Evolutionary conservation across 768 basidiomycete species (phyloP).

Genomic region (Erythrobasidium yunnanense): DNA sequence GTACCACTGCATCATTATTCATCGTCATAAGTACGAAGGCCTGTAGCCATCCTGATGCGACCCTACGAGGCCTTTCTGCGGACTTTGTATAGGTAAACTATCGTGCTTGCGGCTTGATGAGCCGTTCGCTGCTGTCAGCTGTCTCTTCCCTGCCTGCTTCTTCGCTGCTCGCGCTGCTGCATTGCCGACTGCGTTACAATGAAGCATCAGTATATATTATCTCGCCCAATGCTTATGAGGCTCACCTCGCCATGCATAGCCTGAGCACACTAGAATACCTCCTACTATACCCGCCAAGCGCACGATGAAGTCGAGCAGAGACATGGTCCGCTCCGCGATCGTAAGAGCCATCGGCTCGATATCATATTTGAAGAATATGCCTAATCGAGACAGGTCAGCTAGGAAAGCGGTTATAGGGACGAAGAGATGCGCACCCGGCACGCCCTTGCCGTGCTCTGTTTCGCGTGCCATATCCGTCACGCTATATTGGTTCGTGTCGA

Average conservation of each 20-base stretch:
- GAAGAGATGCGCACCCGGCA: conserved; percentile 46
- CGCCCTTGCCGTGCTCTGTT: conserved; percentile 61
- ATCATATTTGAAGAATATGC: conserved; percentile 95
- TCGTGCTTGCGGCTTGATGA: not conserved
- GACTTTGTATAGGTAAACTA: conserved; percentile 4
- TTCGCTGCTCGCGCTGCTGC: conserved; percentile 3
- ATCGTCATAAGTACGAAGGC: conserved; percentile 5
- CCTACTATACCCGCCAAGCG: conserved; percentile 83
- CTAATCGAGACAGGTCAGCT: conserved; percentile 1
- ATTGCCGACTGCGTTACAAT: conserved; percentile 1
- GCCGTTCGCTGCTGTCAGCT: conserved; percentile 23
- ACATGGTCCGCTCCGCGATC: conserved; percentile 77
- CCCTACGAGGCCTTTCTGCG: conserved; percentile 14
- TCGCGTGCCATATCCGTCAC: conserved; percentile 82
- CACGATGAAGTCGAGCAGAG: conserved; percentile 68
- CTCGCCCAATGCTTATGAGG: not conserved
- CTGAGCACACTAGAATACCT: conserved; percentile 74
- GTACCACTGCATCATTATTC: not conserved
- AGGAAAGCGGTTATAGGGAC: not conserved
- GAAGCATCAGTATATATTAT: not conserved
- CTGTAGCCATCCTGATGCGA: not conserved
- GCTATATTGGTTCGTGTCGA: conserved; percentile 72
- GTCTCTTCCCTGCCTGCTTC: conserved; percentile 5
- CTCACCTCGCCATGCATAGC: conserved; percentile 24
- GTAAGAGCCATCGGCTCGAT: conserved; percentile 77